A percentile compares a stretch with the other conserved stretches of the same genome.
Conservation (phyloP, 1,139 yeast species). For the Hansenula anomala region DNA sequence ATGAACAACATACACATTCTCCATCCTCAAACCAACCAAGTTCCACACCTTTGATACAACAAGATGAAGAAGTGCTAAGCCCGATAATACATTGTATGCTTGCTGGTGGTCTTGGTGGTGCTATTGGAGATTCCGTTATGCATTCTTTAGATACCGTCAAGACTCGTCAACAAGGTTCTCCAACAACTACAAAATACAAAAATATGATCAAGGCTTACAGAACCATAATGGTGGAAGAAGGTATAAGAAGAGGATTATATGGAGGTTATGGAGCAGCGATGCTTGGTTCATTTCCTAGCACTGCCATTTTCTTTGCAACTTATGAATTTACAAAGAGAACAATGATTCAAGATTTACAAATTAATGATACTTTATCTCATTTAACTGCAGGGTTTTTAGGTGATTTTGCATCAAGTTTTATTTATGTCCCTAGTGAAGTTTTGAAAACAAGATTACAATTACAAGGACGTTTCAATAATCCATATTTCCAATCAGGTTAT, state of each 20-base stretch:
- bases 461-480: slow-evolving; percentile 84
- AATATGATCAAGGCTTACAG: slow-evolving; percentile 66
- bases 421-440: slow-evolving; percentile 98
- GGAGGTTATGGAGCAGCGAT: slow-evolving; percentile 93
- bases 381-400: slow-evolving; percentile 86
- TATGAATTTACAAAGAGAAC: slow-evolving; percentile 77
- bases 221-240: slow-evolving; percentile 77
- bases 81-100: slow-evolving; percentile 63
- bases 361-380: slow-evolving; percentile 78
- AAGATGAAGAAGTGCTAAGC: slow-evolving; percentile 16
- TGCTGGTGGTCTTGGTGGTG: slow-evolving; percentile 96
- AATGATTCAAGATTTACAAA: slow-evolving; percentile 56
- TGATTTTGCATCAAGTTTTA: slow-evolving; percentile 84
- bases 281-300: slow-evolving; percentile 88
- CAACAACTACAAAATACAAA: slow-evolving; percentile 59
- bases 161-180: slow-evolving; percentile 94
- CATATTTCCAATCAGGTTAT: slow-evolving; percentile 75
- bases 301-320: slow-evolving; percentile 87
- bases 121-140: slow-evolving; percentile 89
- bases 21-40: slow-evolving; percentile 6
- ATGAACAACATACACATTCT: no score
- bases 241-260: slow-evolving; percentile 77
- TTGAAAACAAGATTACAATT: slow-evolving; percentile 86
- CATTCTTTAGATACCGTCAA: slow-evolving; percentile 95
- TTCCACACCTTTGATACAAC: no score